phyloP scores from a whole-genome alignment of 164 flowering plant genomes.

The Nymphaea thermarum region DNA sequence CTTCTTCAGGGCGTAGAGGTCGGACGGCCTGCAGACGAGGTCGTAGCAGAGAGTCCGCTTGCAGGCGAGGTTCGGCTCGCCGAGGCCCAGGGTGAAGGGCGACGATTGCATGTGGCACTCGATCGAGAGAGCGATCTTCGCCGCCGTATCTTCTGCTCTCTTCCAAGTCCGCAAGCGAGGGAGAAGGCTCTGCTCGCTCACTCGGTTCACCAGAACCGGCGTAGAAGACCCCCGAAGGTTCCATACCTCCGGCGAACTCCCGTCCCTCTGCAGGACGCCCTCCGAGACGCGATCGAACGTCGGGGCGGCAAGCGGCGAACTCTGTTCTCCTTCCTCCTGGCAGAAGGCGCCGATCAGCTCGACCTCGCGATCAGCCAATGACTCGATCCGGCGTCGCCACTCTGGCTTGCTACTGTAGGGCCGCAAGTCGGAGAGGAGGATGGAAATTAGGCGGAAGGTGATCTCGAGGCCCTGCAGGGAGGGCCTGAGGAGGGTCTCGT shows the following conservation, averaged over 20 bases:
- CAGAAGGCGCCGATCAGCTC: conserved; percentile 48
- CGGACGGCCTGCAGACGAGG: conserved; percentile 51
- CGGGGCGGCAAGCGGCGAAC: conserved; percentile 23
- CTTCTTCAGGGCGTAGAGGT: conserved; percentile 47
- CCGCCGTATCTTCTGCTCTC: conserved; percentile 47
- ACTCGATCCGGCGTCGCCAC: conserved; percentile 66
- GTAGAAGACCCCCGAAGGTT: conserved; percentile 27
- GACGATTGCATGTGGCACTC: conserved; percentile 67
- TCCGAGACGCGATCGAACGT: conserved; percentile 32
- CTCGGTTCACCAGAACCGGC: conserved; percentile 33
- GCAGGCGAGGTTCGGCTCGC: conserved; percentile 71
- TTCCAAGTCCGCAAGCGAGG: conserved; percentile 78
- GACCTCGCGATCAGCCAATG: conserved; percentile 45
- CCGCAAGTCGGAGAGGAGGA: conserved; percentile 54
- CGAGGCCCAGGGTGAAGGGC: conserved; percentile 73
- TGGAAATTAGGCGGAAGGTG: conserved; percentile 73
- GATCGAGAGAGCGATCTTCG: conserved; percentile 46
- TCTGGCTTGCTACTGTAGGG: conserved; percentile 55
- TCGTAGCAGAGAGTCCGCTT: conserved; percentile 79
- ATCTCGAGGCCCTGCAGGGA: conserved; percentile 73
- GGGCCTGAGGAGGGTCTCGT: conserved; percentile 57
- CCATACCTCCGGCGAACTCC: conserved; percentile 75
- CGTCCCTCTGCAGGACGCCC: conserved; percentile 40
- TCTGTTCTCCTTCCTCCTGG: conserved; percentile 19
- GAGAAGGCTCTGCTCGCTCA: conserved; percentile 67